Percentiles rank a stretch among this genome's conserved stretches.
phyloP scores from a whole-genome alignment of 768 basidiomycete genomes.

The Dentipellis fragilis region DNA sequence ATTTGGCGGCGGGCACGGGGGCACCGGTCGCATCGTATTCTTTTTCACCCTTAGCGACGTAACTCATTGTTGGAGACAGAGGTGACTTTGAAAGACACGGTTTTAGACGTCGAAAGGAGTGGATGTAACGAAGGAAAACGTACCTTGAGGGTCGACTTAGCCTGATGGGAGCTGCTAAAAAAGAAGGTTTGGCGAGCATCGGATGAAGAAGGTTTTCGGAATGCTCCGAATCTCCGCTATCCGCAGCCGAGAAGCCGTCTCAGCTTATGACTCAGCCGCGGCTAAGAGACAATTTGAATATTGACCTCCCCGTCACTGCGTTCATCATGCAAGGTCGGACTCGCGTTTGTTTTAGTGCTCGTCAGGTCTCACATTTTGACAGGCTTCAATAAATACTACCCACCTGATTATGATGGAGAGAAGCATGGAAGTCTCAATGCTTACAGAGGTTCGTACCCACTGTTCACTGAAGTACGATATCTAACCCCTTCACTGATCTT shows the following conservation, averaged over 20 bases:
- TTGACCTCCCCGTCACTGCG: background rate
- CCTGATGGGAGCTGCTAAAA: background rate
- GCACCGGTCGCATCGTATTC: conserved; percentile 94
- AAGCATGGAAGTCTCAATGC: conserved; percentile 67
- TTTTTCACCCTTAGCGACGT: conserved; percentile 98
- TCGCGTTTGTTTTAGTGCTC: background rate
- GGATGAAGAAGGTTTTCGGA: background rate
- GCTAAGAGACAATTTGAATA: too few relatives aligned
- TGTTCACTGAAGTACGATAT: background rate
- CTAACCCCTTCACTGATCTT: background rate
- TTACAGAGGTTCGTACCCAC: conserved; percentile 42
- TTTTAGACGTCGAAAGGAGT: conserved; percentile 39
- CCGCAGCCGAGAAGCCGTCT: background rate
- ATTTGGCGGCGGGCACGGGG: conserved; percentile 76
- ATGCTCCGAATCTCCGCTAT: background rate
- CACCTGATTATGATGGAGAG: conserved; percentile 64
- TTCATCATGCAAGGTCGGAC: conserved; percentile 32
- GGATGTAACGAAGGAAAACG: conserved; percentile 23
- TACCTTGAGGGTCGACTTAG: conserved; percentile 5
- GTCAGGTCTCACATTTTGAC: background rate
- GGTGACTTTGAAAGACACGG: conserved; percentile 49
- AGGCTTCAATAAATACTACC: conserved; percentile 77
- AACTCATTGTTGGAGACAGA: conserved; percentile 63
- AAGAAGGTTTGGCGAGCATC: background rate
- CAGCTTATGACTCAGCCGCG: too few relatives aligned